Evolutionary conservation across 2,329 filamentous ascomycete genomes (phyloP).

Genomic region (Xylaria sp.): DNA sequence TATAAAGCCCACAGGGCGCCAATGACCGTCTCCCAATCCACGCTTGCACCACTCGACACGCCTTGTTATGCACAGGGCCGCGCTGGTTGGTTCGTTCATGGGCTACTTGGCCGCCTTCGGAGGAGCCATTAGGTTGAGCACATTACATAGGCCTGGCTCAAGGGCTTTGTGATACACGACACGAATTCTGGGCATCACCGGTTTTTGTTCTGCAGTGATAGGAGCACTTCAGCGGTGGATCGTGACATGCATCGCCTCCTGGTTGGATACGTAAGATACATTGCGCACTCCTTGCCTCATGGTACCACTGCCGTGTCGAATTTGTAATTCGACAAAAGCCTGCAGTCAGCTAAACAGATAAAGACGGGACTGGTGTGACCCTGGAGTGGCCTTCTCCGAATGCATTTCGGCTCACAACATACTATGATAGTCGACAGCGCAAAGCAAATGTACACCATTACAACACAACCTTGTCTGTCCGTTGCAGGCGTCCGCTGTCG

Average conservation of each 20-base stretch:
- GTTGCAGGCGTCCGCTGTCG: conserved; percentile 41
- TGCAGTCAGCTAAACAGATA: conserved; percentile 44
- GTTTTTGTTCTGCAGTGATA: conserved; percentile 19
- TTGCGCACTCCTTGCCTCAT: conserved; percentile 14
- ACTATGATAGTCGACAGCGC: conserved; percentile 33
- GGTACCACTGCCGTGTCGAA: conserved; percentile 27
- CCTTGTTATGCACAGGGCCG: conserved; percentile 4
- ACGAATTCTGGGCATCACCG: conserved; percentile 26
- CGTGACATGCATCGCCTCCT: conserved; percentile 17
- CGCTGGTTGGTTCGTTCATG: conserved; percentile 21
- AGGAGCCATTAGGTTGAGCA: conserved; percentile 16
- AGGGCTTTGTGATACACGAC: conserved; percentile 30
- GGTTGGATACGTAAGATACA: conserved; percentile 17
- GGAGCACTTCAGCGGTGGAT: conserved; percentile 14
- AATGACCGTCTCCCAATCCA: conserved; percentile 8
- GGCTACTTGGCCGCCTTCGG: conserved; percentile 32
- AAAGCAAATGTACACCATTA: conserved; percentile 31
- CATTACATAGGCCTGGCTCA: conserved; percentile 20
- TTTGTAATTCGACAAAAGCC: conserved; percentile 30
- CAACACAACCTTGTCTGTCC: conserved; percentile 33
- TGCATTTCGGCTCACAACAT: conserved; percentile 42
- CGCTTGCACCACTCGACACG: conserved; percentile 16
- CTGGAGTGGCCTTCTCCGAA: conserved; percentile 44
- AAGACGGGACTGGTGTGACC: conserved; percentile 42
- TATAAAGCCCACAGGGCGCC: conserved; percentile 3